phyloP scores from a whole-genome alignment of 495 filamentous ascomycete species.

The Neurospora discreta region DNA sequence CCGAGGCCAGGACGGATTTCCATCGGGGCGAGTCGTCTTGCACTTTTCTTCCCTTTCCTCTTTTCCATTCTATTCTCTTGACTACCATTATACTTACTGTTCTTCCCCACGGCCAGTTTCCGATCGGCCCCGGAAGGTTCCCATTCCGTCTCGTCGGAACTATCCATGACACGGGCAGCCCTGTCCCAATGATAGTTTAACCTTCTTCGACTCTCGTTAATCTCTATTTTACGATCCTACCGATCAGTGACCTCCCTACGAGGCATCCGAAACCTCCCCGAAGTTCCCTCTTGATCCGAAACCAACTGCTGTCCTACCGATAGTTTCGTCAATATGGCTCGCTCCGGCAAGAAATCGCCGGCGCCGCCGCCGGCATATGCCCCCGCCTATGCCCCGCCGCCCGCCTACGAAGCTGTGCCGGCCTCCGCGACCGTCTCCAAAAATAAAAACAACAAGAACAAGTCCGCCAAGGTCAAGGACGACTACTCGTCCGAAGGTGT shows the following conservation, averaged over 20 bases:
- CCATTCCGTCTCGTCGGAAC: neutral
- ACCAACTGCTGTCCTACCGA: neutral
- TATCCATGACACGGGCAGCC: conserved; percentile 17
- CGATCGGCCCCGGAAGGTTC: conserved; percentile 5
- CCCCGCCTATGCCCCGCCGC: conserved; percentile 3
- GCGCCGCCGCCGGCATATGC: conserved; percentile 17
- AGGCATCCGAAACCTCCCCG: neutral
- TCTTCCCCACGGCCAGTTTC: conserved; percentile 8
- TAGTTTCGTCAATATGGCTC: conserved; percentile 27
- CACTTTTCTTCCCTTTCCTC: neutral
- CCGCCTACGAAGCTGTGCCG: neutral
- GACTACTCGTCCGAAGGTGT: conserved; percentile 59
- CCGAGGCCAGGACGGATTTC: neutral
- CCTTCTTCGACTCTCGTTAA: conserved; percentile 39
- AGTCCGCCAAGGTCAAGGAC: conserved; percentile 24
- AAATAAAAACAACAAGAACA: conserved; percentile 22
- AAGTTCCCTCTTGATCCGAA: neutral
- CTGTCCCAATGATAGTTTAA: conserved; percentile 31
- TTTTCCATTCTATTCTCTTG: neutral
- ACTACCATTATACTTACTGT: neutral
- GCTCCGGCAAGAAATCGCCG: conserved; percentile 30
- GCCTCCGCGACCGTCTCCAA: conserved; percentile 6
- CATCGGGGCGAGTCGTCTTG: neutral
- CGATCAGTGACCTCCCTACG: conserved; percentile 9
- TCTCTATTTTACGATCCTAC: conserved; percentile 9